Conservation (phyloP, 768 basidiomycete genomes). For the Dioszegia hungarica region DNA sequence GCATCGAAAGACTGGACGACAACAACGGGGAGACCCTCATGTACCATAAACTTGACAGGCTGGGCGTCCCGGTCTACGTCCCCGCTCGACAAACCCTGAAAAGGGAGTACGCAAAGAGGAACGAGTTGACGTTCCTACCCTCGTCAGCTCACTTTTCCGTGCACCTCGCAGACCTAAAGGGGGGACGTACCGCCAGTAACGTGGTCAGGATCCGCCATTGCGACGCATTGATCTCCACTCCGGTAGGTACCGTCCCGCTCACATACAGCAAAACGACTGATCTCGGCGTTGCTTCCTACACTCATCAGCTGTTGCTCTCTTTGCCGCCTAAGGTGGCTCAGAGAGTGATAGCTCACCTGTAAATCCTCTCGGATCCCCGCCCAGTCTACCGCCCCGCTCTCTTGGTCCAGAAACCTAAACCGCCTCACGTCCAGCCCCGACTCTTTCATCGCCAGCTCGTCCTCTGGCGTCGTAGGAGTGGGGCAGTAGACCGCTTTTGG, state of each 20-base stretch:
- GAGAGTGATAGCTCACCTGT: slow-evolving; percentile 8
- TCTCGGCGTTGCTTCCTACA: slow-evolving; percentile 56
- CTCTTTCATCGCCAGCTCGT: slow-evolving; percentile 33
- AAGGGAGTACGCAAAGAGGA: slow-evolving; percentile 41
- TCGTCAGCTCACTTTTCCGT: too few species aligned
- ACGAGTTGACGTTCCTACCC: slow-evolving; percentile 48
- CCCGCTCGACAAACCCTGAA: slow-evolving; percentile 43
- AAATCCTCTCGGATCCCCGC: slow-evolving; percentile 43
- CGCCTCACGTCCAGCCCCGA: slow-evolving; percentile 41
- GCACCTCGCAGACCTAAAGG: too few species aligned
- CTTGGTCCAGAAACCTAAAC: slow-evolving; percentile 36
- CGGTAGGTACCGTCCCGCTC: slow-evolving; percentile 53
- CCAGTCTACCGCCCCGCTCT: slow-evolving; percentile 43
- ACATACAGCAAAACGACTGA: slow-evolving; percentile 70
- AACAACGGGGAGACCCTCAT: slow-evolving; percentile 43
- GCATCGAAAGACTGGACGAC: slow-evolving; percentile 46
- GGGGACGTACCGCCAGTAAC: slow-evolving; percentile 38
- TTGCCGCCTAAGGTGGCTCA: background rate
- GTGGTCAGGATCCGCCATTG: slow-evolving; percentile 44
- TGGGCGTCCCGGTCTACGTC: slow-evolving; percentile 42
- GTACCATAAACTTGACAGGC: slow-evolving; percentile 42
- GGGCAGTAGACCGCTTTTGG: slow-evolving; percentile 35
- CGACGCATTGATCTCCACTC: slow-evolving; percentile 33
- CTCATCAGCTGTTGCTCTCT: slow-evolving; percentile 13
- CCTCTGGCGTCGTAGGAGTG: slow-evolving; percentile 41